phyloP scores from a whole-genome alignment of 2,329 filamentous ascomycete genomes.

The Emericellopsis cladophorae region DNA sequence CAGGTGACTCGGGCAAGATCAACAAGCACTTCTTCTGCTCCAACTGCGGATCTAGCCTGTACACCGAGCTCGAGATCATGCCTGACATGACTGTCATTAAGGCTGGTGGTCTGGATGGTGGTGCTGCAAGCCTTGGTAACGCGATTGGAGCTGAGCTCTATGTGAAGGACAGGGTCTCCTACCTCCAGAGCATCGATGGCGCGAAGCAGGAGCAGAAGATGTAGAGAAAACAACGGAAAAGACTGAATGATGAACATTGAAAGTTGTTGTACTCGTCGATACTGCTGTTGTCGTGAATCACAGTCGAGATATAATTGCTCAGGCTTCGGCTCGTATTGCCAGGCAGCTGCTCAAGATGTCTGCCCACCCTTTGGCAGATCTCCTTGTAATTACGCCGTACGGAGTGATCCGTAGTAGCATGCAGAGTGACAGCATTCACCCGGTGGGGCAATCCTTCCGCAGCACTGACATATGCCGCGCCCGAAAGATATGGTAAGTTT shows the following conservation, averaged over 20 bases:
- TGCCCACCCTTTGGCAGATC: too few species aligned
- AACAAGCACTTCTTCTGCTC: slow-evolving; percentile 44
- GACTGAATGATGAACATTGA: not conserved
- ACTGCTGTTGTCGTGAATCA: too few species aligned
- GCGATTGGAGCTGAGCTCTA: slow-evolving; percentile 40
- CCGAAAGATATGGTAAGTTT: too few species aligned
- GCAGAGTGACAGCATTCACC: too few species aligned
- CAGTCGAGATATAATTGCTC: too few species aligned
- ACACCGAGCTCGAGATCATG: slow-evolving; percentile 40
- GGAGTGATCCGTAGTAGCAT: too few species aligned
- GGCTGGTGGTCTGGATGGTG: slow-evolving; percentile 35
- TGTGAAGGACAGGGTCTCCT: slow-evolving; percentile 31
- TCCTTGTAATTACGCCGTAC: too few species aligned
- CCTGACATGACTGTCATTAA: slow-evolving; percentile 35
- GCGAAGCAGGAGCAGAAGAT: slow-evolving; percentile 29
- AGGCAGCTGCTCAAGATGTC: too few species aligned
- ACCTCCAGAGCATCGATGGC: slow-evolving; percentile 25
- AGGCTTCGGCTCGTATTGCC: too few species aligned
- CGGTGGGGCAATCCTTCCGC: too few species aligned
- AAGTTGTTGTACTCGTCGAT: not conserved
- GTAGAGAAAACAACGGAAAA: not conserved
- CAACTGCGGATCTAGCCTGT: slow-evolving; percentile 36
- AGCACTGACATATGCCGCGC: too few species aligned
- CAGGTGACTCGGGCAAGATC: slow-evolving; percentile 35
- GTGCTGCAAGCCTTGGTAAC: slow-evolving; percentile 25